Percentiles rank a stretch among this genome's conserved stretches.
Conservation (phyloP, 768 basidiomycete species). For the Termitomyces sp. region DNA sequence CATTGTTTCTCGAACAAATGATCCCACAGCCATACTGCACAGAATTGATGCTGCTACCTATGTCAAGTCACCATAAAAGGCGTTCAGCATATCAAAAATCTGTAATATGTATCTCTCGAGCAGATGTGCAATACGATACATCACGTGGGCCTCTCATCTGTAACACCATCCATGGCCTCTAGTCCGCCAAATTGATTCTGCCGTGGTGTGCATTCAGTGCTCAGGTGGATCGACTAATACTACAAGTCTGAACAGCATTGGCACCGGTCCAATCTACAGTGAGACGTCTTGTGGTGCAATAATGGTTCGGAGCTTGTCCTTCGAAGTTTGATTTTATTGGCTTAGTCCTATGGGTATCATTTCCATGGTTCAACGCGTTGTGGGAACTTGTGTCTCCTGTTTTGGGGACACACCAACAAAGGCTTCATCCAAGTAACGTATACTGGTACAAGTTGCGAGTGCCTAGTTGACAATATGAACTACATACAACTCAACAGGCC, state of each 20-base stretch:
- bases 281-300: not conserved
- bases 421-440: not conserved
- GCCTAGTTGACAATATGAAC: not conserved
- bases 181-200: no score
- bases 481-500: not conserved
- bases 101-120: no score
- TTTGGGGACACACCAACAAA: not conserved
- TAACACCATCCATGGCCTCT: no score
- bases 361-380: not conserved
- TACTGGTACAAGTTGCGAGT: not conserved
- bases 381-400: not conserved
- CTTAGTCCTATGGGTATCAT: no score
- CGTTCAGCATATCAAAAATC: no score
- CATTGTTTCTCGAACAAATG: no score
- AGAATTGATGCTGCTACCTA: no score
- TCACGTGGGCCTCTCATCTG: no score
- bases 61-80: no score
- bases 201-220: no score
- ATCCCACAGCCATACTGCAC: no score
- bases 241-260: not conserved
- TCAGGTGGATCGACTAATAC: not conserved
- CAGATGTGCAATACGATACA: no score
- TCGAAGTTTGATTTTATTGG: not conserved
- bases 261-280: not conserved
- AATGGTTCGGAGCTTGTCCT: not conserved